Conservation (phyloP, 306 rosid species). For the Quercus glauca region DNA sequence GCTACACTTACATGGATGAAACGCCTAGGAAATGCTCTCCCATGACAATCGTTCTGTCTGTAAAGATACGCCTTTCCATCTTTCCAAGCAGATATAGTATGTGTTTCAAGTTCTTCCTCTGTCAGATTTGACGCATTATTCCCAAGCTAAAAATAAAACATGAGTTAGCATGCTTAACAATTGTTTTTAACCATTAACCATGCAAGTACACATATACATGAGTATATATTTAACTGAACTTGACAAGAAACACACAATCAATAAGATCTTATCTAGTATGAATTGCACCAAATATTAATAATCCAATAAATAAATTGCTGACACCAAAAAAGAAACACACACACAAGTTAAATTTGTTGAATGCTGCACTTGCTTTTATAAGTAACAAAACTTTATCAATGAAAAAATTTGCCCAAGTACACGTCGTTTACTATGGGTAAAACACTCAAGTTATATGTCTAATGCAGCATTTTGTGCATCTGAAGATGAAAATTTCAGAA, state of each 20-base stretch:
- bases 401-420: too few species aligned
- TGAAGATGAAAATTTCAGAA: neutral
- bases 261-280: neutral
- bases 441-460: too few species aligned
- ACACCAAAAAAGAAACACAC: neutral
- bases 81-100: slow-evolving; percentile 97
- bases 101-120: slow-evolving; percentile 98
- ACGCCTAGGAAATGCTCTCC: slow-evolving; percentile 57
- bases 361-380: too few species aligned
- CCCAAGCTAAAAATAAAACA: slow-evolving; percentile 67
- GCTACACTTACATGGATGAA: slow-evolving; percentile 70
- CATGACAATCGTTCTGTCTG: slow-evolving; percentile 61
- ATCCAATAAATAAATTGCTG: neutral
- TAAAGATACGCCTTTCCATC: slow-evolving; percentile 77
- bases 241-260: slow-evolving; percentile 1
- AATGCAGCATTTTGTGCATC: neutral
- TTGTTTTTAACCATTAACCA: slow-evolving; percentile 1
- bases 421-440: too few species aligned
- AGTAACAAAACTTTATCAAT: too few species aligned
- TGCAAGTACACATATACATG: neutral
- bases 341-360: too few species aligned
- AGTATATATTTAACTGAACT: neutral
- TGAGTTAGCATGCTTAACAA: slow-evolving; percentile 25
- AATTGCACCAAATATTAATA: too few species aligned
- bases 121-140: slow-evolving; percentile 93